Percentiles rank a stretch among this genome's conserved stretches.
Evolutionary conservation across 2,329 filamentous ascomycete species (phyloP).

Genomic region (Fonsecaea multimorphosa): DNA sequence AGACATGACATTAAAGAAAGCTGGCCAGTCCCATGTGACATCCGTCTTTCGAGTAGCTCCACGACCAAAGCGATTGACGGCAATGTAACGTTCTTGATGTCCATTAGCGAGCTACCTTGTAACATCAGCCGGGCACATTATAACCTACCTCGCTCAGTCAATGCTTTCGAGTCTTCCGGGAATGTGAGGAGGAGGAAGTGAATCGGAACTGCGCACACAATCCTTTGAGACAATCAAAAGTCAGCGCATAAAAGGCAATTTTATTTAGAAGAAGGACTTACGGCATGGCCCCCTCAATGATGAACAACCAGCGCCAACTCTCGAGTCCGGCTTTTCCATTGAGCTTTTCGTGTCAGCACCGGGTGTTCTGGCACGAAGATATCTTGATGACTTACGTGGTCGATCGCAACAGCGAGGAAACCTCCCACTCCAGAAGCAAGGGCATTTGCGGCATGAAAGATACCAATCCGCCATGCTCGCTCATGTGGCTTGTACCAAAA

Average conservation of each 20-base stretch:
- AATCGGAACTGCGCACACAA: constrained; percentile 33
- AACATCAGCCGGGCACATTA: neutral
- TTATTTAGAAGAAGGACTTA: neutral
- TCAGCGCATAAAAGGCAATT: neutral
- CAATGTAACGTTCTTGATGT: constrained; percentile 35
- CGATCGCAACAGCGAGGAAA: constrained; percentile 3
- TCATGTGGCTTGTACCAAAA: constrained; percentile 41
- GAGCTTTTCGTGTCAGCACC: constrained; percentile 43
- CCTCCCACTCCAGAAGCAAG: constrained; percentile 25
- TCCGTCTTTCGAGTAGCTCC: constrained; percentile 36
- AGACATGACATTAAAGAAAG: constrained; percentile 36
- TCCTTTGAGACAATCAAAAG: neutral
- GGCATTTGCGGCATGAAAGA: constrained; percentile 39
- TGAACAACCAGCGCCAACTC: constrained; percentile 38
- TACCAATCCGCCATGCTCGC: constrained; percentile 37
- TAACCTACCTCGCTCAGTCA: constrained; percentile 34
- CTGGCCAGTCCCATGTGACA: constrained; percentile 35
- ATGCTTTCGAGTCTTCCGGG: constrained; percentile 34
- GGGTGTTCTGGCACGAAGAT: constrained; percentile 10
- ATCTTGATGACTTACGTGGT: constrained; percentile 23
- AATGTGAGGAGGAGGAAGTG: constrained; percentile 39
- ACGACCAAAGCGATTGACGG: constrained; percentile 38
- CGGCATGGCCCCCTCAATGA: constrained; percentile 33
- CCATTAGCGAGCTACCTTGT: constrained; percentile 1
- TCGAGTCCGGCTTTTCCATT: constrained; percentile 25